Percentiles rank a stretch among this genome's conserved stretches.
Evolutionary conservation across 495 filamentous ascomycete species (phyloP).

Genomic region (Lophiotrema nucula): DNA sequence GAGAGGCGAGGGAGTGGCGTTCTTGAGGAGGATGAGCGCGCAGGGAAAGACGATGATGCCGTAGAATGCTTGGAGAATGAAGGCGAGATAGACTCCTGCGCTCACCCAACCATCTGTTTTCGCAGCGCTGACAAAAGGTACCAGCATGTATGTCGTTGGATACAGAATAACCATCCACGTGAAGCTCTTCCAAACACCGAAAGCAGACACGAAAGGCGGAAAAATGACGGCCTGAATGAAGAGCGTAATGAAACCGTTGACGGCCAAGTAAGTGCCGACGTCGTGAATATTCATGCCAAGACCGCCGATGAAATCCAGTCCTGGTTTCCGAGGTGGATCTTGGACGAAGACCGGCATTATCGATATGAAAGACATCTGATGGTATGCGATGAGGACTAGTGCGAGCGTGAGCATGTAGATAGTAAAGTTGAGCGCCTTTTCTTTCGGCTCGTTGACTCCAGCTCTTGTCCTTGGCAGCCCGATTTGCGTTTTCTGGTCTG

Average conservation of each 20-base stretch:
- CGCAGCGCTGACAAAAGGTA: slow-evolving; percentile 24
- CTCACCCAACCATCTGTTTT: not conserved
- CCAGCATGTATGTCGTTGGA: slow-evolving; percentile 28
- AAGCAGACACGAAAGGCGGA: slow-evolving; percentile 25
- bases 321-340: not conserved
- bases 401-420: slow-evolving; percentile 30
- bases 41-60: slow-evolving; percentile 33
- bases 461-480: not conserved
- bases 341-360: slow-evolving; percentile 31
- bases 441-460: not conserved
- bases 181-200: slow-evolving; percentile 28
- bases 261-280: slow-evolving; percentile 31
- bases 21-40: slow-evolving; percentile 33
- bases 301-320: slow-evolving; percentile 26
- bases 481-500: not conserved
- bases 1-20: slow-evolving; percentile 28
- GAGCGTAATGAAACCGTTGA: slow-evolving; percentile 31
- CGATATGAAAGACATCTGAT: slow-evolving; percentile 30
- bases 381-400: slow-evolving; percentile 21
- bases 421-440: slow-evolving; percentile 28
- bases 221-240: slow-evolving; percentile 33
- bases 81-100: slow-evolving; percentile 20
- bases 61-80: slow-evolving; percentile 30
- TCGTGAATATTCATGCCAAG: slow-evolving; percentile 29
- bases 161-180: slow-evolving; percentile 27